phyloP scores from a whole-genome alignment of 208 protist species.

The Acanthamoeba royreba region DNA sequence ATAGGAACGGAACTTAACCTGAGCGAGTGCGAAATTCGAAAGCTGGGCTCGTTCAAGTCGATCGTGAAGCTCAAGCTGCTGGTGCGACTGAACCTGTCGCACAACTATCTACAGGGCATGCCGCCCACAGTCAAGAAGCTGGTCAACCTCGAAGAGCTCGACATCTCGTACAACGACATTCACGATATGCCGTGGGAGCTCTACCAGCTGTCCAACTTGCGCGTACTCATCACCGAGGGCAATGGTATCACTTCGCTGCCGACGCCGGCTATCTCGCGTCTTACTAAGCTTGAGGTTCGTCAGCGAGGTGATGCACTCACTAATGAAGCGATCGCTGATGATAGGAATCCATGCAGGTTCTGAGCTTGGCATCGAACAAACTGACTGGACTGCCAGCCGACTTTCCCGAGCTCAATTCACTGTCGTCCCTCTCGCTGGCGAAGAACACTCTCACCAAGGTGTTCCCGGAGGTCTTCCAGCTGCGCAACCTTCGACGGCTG shows the following conservation, averaged over 20 bases:
- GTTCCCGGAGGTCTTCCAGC: background rate
- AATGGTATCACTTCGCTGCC: background rate
- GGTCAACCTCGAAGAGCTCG: constrained; percentile 34
- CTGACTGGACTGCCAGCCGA: background rate
- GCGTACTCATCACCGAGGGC: constrained; percentile 29
- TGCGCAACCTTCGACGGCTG: background rate
- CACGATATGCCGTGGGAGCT: constrained; percentile 13
- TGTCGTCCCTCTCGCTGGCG: background rate
- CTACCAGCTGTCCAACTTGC: constrained; percentile 21
- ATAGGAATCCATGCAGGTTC: background rate
- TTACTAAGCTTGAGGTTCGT: background rate
- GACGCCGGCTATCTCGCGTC: background rate
- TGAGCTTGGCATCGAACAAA: background rate
- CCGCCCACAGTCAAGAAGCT: constrained; percentile 16
- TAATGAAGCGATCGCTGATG: background rate
- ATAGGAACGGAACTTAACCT: constrained; percentile 15
- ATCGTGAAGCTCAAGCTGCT: constrained; percentile 42
- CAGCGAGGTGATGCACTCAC: too few relatives aligned
- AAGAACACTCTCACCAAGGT: background rate
- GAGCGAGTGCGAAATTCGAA: constrained; percentile 16
- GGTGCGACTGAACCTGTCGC: background rate
- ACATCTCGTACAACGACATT: constrained; percentile 30
- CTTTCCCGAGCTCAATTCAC: background rate
- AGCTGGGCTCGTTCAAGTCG: constrained; percentile 11
- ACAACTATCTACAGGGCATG: constrained; percentile 36